phyloP scores from a whole-genome alignment of 2,329 filamentous ascomycete genomes.

The Fusarium sp. region DNA sequence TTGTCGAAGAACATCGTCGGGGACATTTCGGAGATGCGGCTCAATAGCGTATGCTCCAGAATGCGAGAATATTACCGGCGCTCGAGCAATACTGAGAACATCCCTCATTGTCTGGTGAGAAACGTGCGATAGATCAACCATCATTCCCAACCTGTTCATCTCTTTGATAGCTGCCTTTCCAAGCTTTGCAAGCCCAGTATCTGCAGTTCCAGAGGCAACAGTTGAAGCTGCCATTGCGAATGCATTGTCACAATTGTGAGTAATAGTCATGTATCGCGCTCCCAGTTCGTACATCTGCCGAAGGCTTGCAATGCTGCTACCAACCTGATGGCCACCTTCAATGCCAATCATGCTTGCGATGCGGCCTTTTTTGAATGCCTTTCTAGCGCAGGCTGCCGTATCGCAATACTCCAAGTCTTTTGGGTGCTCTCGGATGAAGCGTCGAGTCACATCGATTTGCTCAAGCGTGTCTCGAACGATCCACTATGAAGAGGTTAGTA shows the following conservation, averaged over 20 bases:
- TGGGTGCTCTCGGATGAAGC: constrained; percentile 42
- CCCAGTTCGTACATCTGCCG: constrained; percentile 49
- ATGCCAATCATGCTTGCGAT: constrained; percentile 51
- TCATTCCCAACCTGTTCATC: constrained; percentile 51
- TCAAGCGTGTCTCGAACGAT: constrained; percentile 35
- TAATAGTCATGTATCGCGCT: constrained; percentile 50
- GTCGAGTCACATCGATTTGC: constrained; percentile 48
- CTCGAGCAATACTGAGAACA: constrained; percentile 39
- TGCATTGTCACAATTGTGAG: constrained; percentile 48
- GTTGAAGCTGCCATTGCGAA: constrained; percentile 46
- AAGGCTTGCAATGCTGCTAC: constrained; percentile 46
- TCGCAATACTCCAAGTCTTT: constrained; percentile 41
- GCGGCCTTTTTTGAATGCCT: constrained; percentile 44
- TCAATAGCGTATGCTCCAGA: constrained; percentile 41
- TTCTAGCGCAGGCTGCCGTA: constrained; percentile 37
- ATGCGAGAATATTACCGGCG: constrained; percentile 48
- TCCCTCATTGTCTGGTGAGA: constrained; percentile 46
- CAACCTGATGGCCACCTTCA: constrained; percentile 50
- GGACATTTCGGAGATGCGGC: constrained; percentile 51
- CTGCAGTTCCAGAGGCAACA: constrained; percentile 36
- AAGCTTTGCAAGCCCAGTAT: constrained; percentile 39
- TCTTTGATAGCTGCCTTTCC: constrained; percentile 44
- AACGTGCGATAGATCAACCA: constrained; percentile 47
- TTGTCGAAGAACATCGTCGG: constrained; percentile 50
- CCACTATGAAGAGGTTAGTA: constrained; percentile 11